phyloP scores from a whole-genome alignment of 2,329 filamentous ascomycete genomes.

The Trichophyton verrucosum region DNA sequence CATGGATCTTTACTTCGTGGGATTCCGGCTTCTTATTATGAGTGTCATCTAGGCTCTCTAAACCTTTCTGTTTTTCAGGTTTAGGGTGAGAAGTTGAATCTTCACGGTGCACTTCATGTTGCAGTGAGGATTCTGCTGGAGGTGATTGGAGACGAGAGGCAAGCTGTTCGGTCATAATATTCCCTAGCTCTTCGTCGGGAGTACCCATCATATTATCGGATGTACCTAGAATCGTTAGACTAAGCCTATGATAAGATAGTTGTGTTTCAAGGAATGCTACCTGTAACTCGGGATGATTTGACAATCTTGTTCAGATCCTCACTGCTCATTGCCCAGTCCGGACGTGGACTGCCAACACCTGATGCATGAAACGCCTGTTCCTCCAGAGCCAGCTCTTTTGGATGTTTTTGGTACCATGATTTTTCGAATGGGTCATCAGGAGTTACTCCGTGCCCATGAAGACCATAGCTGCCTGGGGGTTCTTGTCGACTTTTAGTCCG shows the following conservation, averaged over 20 bases:
- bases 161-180: conserved; percentile 76
- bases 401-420: conserved; percentile 87
- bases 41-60: conserved; percentile 7
- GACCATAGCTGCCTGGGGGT: conserved; percentile 82
- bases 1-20: conserved; percentile 47
- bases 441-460: conserved; percentile 72
- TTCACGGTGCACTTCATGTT: not conserved
- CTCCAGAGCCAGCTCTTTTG: conserved; percentile 62
- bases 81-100: not conserved
- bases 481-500: conserved; percentile 62
- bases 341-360: conserved; percentile 46
- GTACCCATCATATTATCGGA: conserved; percentile 54
- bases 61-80: conserved; percentile 35
- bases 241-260: not conserved
- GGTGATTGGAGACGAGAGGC: conserved; percentile 62
- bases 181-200: conserved; percentile 82
- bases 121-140: conserved; percentile 17
- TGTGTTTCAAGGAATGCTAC: conserved; percentile 14
- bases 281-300: conserved; percentile 48
- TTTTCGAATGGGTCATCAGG: conserved; percentile 73
- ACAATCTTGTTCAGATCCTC: conserved; percentile 87
- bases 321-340: conserved; percentile 75
- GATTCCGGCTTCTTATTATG: conserved; percentile 20
- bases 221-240: conserved; percentile 42
- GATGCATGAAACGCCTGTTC: conserved; percentile 55